Conservation (phyloP, 1,284 basidiomycete genomes). For the Vanrija humicola region DNA sequence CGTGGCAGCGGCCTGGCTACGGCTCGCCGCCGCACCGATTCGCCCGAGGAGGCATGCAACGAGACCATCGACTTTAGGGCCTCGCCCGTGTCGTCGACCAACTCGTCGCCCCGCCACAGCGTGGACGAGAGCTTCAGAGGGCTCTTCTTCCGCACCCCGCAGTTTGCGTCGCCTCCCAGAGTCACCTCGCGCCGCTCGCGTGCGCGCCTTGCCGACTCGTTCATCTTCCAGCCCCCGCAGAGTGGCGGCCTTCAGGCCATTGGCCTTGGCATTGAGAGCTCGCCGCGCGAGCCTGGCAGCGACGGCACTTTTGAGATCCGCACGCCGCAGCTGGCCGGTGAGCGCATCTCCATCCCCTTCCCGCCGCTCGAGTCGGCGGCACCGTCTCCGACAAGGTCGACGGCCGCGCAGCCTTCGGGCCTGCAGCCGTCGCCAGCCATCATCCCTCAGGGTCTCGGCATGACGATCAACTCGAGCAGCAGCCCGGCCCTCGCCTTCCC, state of each 20-base stretch:
- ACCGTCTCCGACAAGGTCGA: neutral
- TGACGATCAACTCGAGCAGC: neutral
- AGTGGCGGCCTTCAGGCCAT: neutral
- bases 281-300: conserved; percentile 5
- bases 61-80: neutral
- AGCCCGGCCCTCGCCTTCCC: neutral
- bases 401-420: neutral
- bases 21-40: neutral
- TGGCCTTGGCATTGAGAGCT: conserved; percentile 9
- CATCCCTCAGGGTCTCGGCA: neutral
- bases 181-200: neutral
- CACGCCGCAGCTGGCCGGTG: conserved; percentile 17
- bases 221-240: neutral
- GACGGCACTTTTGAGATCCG: conserved; percentile 29
- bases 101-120: conserved; percentile 11
- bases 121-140: conserved; percentile 24
- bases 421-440: neutral
- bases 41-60: neutral
- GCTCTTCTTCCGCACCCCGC: conserved; percentile 43
- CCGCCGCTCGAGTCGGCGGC: neutral
- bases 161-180: conserved; percentile 13
- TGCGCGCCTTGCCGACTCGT: neutral
- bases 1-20: neutral
- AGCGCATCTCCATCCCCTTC: neutral
- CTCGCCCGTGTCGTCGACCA: conserved; percentile 7